Conservation (phyloP, 441 rosid genomes). For the Rhodomyrtus psidioides region DNA sequence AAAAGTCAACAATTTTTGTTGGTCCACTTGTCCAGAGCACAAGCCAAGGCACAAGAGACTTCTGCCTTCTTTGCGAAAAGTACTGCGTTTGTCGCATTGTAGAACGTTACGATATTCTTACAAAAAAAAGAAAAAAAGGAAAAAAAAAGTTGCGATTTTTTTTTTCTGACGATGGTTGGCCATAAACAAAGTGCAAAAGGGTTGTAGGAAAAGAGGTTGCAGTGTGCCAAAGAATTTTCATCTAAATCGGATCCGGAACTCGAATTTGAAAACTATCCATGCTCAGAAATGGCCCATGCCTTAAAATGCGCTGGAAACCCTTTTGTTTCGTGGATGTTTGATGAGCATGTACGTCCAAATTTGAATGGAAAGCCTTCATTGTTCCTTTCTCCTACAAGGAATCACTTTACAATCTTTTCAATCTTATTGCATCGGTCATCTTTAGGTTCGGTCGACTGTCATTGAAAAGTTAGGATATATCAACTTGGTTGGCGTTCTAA, state of each 20-base stretch:
- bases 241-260: background rate
- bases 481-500: background rate
- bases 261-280: background rate
- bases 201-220: background rate
- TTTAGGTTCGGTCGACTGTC: background rate
- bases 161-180: too few relatives aligned
- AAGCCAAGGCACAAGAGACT: background rate
- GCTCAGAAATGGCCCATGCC: background rate
- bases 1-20: background rate
- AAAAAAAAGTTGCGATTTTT: too few relatives aligned
- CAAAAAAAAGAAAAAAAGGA: too few relatives aligned
- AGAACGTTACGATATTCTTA: too few relatives aligned
- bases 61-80: background rate
- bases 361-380: background rate
- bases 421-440: background rate
- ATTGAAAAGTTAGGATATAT: background rate
- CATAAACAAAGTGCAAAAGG: too few relatives aligned
- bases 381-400: background rate
- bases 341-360: background rate
- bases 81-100: background rate
- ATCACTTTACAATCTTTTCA: background rate
- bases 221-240: background rate
- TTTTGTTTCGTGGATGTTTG: background rate
- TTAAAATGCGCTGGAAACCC: background rate
- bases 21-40: background rate